Evolutionary conservation across 129 eudicot species (phyloP).

Genomic region (Mikania micrantha): DNA sequence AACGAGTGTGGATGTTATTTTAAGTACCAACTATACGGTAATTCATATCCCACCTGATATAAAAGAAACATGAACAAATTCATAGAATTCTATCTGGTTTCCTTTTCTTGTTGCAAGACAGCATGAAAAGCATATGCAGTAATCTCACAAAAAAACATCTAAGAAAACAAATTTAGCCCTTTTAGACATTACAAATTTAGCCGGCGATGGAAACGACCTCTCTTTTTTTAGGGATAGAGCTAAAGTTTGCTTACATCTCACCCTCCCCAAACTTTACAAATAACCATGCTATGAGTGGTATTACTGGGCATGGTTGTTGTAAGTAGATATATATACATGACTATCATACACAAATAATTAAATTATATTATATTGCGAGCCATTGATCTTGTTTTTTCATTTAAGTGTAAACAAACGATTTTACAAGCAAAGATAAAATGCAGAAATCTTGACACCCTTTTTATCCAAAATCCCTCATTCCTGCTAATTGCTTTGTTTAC

Average conservation of each 20-base stretch:
- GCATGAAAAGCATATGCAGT: not conserved
- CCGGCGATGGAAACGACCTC: no score
- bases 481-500: conserved; percentile 8
- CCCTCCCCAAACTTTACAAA: no score
- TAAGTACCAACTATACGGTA: not conserved
- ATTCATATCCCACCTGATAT: not conserved
- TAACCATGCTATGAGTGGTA: no score
- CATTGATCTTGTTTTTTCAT: not conserved
- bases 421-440: not conserved
- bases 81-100: not conserved
- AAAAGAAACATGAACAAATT: not conserved
- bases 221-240: no score
- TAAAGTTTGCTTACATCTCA: no score
- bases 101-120: not conserved
- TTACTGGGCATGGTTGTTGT: no score
- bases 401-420: not conserved
- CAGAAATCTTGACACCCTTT: not conserved
- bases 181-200: not conserved
- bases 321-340: no score
- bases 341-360: not conserved
- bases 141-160: not conserved
- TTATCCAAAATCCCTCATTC: not conserved
- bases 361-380: not conserved
- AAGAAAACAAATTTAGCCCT: not conserved
- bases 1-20: not conserved